Percentiles rank a stretch among this genome's conserved stretches.
phyloP scores from a whole-genome alignment of 2,329 filamentous ascomycete species.

The Trichoderma sp. region DNA sequence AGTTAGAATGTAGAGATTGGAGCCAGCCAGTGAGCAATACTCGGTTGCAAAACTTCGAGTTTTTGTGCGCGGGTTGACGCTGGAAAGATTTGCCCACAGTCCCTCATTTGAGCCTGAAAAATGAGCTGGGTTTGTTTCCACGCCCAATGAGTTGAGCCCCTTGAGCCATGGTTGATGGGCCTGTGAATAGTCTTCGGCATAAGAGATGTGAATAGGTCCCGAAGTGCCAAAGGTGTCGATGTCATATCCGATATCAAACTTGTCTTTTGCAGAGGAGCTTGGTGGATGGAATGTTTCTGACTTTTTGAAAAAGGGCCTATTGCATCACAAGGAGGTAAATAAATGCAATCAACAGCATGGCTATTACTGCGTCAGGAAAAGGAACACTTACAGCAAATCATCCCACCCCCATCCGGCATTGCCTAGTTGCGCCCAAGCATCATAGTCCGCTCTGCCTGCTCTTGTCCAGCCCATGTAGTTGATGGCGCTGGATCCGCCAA shows the following conservation, averaged over 20 bases:
- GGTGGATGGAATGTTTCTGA: slow-evolving; percentile 53
- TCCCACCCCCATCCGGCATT: slow-evolving; percentile 64
- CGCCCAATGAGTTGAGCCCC: slow-evolving; percentile 50
- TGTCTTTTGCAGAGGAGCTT: slow-evolving; percentile 39
- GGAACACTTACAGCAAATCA: slow-evolving; percentile 38
- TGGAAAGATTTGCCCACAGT: slow-evolving; percentile 54
- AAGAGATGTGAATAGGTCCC: slow-evolving; percentile 56
- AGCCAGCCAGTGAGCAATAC: slow-evolving; percentile 48
- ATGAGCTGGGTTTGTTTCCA: slow-evolving; percentile 48
- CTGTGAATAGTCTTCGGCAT: slow-evolving; percentile 45
- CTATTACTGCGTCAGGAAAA: not conserved
- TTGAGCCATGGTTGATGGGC: slow-evolving; percentile 53
- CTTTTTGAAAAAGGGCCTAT: slow-evolving; percentile 55
- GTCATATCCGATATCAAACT: slow-evolving; percentile 47
- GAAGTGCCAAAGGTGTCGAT: slow-evolving; percentile 46
- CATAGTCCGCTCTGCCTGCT: slow-evolving; percentile 53
- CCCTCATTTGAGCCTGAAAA: slow-evolving; percentile 56
- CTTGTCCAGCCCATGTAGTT: slow-evolving; percentile 62
- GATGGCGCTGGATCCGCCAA: slow-evolving; percentile 66
- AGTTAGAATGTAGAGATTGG: slow-evolving; percentile 48
- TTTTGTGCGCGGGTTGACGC: slow-evolving; percentile 50
- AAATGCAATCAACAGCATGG: not conserved
- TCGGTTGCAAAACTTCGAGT: slow-evolving; percentile 54
- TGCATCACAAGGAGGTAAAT: not conserved
- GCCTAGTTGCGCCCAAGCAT: slow-evolving; percentile 61